A percentile compares a stretch with the other conserved stretches of the same genome.
Evolutionary conservation across 2,329 filamentous ascomycete genomes (phyloP).

Genomic region (Diaporthe longicolla): DNA sequence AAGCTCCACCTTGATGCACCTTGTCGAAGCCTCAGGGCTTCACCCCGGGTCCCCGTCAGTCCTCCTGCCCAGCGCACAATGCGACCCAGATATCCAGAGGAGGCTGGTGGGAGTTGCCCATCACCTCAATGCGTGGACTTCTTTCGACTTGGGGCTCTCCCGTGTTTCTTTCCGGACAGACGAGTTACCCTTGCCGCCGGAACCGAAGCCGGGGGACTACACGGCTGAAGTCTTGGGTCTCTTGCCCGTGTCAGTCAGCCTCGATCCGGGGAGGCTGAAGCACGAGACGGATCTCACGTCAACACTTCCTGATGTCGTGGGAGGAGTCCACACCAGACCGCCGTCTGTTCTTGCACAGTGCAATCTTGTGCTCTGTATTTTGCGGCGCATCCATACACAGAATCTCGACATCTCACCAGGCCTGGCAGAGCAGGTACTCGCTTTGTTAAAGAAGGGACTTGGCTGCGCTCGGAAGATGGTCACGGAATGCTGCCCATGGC

Average conservation of each 20-base stretch:
- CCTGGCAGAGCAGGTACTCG: conserved; percentile 62
- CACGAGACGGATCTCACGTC: conserved; percentile 58
- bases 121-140: conserved; percentile 72
- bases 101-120: conserved; percentile 66
- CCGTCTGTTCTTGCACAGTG: conserved; percentile 65
- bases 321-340: conserved; percentile 55
- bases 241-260: conserved; percentile 65
- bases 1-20: conserved; percentile 70
- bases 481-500: conserved; percentile 64
- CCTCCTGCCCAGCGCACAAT: conserved; percentile 47
- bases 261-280: conserved; percentile 64
- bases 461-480: conserved; percentile 62
- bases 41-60: conserved; percentile 56
- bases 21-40: conserved; percentile 67
- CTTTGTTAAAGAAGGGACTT: conserved; percentile 60
- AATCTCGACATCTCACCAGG: conserved; percentile 60
- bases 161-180: conserved; percentile 63
- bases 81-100: conserved; percentile 56
- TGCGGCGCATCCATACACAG: conserved; percentile 65
- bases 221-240: conserved; percentile 66
- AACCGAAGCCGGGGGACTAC: conserved; percentile 55
- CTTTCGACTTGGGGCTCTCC: conserved; percentile 70
- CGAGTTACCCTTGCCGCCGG: conserved; percentile 53
- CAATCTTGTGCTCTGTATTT: conserved; percentile 69
- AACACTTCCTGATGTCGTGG: conserved; percentile 58